A percentile compares a stretch with the other conserved stretches of the same genome.
Evolutionary conservation across 192 early-diverging fungal species (phyloP).

Genomic region (Coemansia sp.): DNA sequence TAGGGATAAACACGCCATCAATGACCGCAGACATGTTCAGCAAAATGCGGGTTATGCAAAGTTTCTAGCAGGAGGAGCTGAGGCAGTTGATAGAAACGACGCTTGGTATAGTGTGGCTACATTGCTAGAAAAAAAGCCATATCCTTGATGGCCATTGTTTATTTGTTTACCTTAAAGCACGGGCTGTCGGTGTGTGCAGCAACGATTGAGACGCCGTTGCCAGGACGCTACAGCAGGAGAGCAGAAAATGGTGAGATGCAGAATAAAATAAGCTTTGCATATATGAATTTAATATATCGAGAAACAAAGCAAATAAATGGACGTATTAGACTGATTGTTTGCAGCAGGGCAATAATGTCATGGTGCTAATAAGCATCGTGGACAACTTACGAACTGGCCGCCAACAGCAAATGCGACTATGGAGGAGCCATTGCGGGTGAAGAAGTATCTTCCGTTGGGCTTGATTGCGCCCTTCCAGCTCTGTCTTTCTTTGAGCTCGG

Average conservation of each 20-base stretch:
- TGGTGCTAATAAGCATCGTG: neutral
- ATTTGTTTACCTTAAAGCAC: slow-evolving; percentile 66
- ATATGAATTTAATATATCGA: neutral
- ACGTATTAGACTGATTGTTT: neutral
- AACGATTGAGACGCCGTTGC: slow-evolving; percentile 86
- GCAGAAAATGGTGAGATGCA: neutral
- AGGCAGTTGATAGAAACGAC: neutral
- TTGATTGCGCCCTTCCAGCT: slow-evolving; percentile 72
- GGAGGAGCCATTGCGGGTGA: slow-evolving; percentile 88
- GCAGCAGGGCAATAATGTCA: too few relatives aligned
- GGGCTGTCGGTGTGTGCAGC: slow-evolving; percentile 98
- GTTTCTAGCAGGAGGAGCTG: neutral
- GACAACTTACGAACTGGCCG: slow-evolving; percentile 64
- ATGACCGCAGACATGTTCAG: too few relatives aligned
- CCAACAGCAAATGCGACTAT: slow-evolving; percentile 94
- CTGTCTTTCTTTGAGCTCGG: slow-evolving; percentile 87
- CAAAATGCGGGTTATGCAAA: neutral
- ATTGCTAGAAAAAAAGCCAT: neutral
- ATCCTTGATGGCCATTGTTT: neutral
- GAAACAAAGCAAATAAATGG: neutral
- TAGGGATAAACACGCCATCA: neutral
- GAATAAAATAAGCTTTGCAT: neutral
- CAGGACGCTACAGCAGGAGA: slow-evolving; percentile 54
- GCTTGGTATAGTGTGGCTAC: neutral
- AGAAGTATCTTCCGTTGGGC: slow-evolving; percentile 90